phyloP scores from a whole-genome alignment of 2,329 filamentous ascomycete species.

The Xylaria sp. region DNA sequence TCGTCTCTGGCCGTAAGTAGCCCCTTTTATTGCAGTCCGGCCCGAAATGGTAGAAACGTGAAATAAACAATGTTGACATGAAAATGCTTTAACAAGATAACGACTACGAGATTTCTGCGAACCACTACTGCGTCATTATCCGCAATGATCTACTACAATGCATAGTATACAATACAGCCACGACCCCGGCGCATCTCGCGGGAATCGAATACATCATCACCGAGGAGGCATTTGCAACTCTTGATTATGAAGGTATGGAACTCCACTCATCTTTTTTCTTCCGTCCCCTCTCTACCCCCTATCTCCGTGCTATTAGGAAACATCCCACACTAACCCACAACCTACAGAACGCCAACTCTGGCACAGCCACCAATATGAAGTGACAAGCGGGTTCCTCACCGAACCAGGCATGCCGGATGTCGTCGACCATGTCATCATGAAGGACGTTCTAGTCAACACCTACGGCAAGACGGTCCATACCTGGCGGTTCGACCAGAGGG shows the following conservation, averaged over 20 bases:
- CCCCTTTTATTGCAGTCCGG: not conserved
- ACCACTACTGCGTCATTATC: constrained; percentile 35
- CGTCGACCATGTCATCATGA: constrained; percentile 37
- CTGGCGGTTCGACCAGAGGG: constrained; percentile 34
- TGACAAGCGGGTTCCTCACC: constrained; percentile 33
- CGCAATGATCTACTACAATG: constrained; percentile 32
- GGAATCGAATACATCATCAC: constrained; percentile 35
- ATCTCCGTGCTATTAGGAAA: too few relatives aligned
- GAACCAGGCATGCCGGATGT: constrained; percentile 27
- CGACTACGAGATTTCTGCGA: constrained; percentile 34
- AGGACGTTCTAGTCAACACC: constrained; percentile 33
- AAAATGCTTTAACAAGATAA: constrained; percentile 12
- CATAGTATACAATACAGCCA: constrained; percentile 28
- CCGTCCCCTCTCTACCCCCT: too few relatives aligned
- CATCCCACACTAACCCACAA: constrained; percentile 1
- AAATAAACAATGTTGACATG: not conserved
- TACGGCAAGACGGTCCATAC: constrained; percentile 39
- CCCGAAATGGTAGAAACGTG: not conserved
- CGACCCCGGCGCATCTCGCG: constrained; percentile 25
- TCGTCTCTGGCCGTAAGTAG: constrained; percentile 18
- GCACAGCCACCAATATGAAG: constrained; percentile 34
- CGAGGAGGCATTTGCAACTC: constrained; percentile 29
- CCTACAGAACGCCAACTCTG: constrained; percentile 32
- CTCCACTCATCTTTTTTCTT: too few relatives aligned
- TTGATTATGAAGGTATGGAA: constrained; percentile 31